These are phyloP conservation scores for Zasmidium citrigriseum DNA, from an alignment of 2,329 filamentous ascomycete species.

Conservation along the genomic window DNA sequence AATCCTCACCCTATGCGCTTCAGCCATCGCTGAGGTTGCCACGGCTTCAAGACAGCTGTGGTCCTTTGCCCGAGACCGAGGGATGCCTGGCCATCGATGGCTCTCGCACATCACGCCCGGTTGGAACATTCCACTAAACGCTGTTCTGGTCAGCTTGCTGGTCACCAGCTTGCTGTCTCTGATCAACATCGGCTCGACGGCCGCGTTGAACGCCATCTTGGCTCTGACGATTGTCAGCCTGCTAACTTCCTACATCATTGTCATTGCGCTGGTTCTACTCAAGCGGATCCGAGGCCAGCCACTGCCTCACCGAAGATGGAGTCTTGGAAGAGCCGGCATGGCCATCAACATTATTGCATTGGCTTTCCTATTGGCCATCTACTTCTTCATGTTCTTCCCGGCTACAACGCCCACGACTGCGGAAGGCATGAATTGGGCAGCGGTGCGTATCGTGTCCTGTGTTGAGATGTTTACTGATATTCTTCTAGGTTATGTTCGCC, in stretches of 20 bases:
- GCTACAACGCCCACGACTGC: conserved; percentile 37
- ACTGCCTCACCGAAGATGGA: conserved; percentile 39
- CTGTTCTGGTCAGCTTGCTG: conserved; percentile 25
- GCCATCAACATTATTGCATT: conserved; percentile 39
- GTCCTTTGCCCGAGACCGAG: conserved; percentile 43
- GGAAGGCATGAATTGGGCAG: conserved; percentile 48
- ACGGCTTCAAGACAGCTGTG: conserved; percentile 41
- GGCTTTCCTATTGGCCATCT: conserved; percentile 47
- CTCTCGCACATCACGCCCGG: conserved; percentile 10
- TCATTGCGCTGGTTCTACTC: conserved; percentile 37
- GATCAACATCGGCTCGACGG: conserved; percentile 41
- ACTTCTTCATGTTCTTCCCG: conserved; percentile 55
- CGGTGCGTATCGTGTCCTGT: no score
- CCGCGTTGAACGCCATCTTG: conserved; percentile 45
- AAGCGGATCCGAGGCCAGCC: conserved; percentile 36
- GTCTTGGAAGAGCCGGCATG: conserved; percentile 40
- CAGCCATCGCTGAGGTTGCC: conserved; percentile 37
- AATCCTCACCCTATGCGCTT: conserved; percentile 34
- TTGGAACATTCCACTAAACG: conserved; percentile 23
- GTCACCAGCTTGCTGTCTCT: conserved; percentile 33
- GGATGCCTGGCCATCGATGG: conserved; percentile 33
- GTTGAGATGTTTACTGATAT: conserved; percentile 39
- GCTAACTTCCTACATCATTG: conserved; percentile 42
- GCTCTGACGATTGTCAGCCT: conserved; percentile 40
- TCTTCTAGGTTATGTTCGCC: conserved; percentile 14